Evolutionary conservation across 495 filamentous ascomycete species (phyloP), one percentile per base, ranked within the genome.

Genomic region (Podospora tetraspora): DNA sequence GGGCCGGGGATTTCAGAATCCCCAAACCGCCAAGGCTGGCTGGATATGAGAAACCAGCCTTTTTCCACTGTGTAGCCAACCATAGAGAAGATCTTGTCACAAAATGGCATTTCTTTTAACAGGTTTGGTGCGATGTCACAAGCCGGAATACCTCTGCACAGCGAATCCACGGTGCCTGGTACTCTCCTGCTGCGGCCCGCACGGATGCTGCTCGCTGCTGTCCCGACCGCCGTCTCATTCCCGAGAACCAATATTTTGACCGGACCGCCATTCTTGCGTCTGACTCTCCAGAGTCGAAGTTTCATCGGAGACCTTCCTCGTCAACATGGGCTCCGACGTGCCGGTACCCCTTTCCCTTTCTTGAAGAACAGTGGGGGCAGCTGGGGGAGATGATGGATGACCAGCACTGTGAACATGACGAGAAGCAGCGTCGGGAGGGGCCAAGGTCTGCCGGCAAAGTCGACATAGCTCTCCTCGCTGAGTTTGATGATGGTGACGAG

Each of bases 371-470:
- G 60, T 2, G 73, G 71, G 3, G 68, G 68, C 13, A 75, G 76
- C 58, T 78, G 72, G 1, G 73, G 78, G 2, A 80, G 22, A 62
- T 80, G 77, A 29, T 76, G 79, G 23, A 80, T 29, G 11, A 78
- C 43, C 21, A 82, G 72, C 3, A 80, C 74, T 32, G 71, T 10
- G 25, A 78, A 73, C 61, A 79, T 75, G 23, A 66, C 66, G 22
- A 83, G 68, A 27, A 75, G 72, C 24, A 81, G 73, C 0, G 74
- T 79, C 0, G 79, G 79, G 37, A 83, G 66, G 67, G 81, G 76
- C 80, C 80, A 83, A 0, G 77, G 70, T 27, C 70, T 77, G 30
- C 64, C 62, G 13, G 73, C 64, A 57, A 77, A 79, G 13, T 62
- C 37, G 7, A 68, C 61, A 9, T 70, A 72, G n/a, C 60, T 72